Percentiles rank a stretch among this genome's conserved stretches.
phyloP scores from a whole-genome alignment of 495 filamentous ascomycete species.

The Penicillium herquei region DNA sequence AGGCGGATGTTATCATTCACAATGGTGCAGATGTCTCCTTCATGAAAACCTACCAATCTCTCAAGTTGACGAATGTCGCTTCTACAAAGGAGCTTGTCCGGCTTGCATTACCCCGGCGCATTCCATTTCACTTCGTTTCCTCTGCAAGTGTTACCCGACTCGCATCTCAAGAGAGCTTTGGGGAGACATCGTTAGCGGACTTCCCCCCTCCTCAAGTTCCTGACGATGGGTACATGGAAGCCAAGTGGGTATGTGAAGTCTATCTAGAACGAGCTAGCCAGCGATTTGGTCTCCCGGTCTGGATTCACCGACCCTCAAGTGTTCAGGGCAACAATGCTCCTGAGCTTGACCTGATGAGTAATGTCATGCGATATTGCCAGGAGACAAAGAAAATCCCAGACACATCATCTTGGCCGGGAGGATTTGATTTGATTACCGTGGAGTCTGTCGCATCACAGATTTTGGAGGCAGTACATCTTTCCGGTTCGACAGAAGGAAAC shows the following conservation, averaged over 20 bases:
- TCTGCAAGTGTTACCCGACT: constrained; percentile 32
- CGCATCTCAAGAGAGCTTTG: constrained; percentile 13
- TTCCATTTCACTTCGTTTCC: constrained; percentile 54
- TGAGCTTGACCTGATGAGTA: constrained; percentile 26
- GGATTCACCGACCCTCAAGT: constrained; percentile 39
- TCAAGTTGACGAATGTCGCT: constrained; percentile 40
- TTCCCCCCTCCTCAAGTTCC: constrained; percentile 17
- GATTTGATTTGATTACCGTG: constrained; percentile 27
- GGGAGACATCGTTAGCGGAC: constrained; percentile 15
- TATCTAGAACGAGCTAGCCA: constrained; percentile 37
- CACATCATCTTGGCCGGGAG: constrained; percentile 17
- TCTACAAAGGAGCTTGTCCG: constrained; percentile 43
- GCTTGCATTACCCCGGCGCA: constrained; percentile 25
- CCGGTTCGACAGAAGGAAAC: neutral
- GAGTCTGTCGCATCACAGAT: constrained; percentile 20
- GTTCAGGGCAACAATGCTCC: constrained; percentile 22
- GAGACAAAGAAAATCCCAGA: constrained; percentile 19
- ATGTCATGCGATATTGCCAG: constrained; percentile 21
- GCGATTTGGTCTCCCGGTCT: constrained; percentile 30
- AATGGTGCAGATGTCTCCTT: constrained; percentile 51
- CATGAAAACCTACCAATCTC: constrained; percentile 43
- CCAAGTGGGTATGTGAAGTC: constrained; percentile 56
- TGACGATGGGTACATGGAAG: constrained; percentile 44
- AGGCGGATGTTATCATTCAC: constrained; percentile 48
- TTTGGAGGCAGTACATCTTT: constrained; percentile 9